Percentiles rank a stretch among this genome's conserved stretches.
Evolutionary conservation across 2,329 filamentous ascomycete genomes (phyloP).

Genomic region (Botrytis elliptica): DNA sequence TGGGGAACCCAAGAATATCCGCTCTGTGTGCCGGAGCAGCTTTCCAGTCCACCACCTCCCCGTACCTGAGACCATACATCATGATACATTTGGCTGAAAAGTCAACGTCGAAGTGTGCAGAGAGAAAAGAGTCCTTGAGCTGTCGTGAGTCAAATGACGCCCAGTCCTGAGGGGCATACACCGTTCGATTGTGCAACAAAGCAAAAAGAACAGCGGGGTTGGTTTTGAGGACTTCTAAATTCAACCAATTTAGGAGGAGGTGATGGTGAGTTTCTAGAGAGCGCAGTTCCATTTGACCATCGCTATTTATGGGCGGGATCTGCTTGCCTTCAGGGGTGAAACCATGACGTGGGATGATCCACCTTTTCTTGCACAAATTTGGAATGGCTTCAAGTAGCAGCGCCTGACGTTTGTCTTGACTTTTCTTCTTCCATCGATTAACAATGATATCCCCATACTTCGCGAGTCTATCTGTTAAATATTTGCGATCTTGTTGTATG

Average conservation of each 20-base stretch:
- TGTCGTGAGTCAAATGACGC: neutral
- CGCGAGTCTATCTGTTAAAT: neutral
- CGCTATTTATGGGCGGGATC: neutral
- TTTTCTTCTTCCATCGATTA: conserved; percentile 16
- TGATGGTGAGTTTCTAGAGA: neutral
- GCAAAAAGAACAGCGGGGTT: neutral
- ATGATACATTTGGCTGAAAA: conserved; percentile 9
- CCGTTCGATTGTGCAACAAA: neutral
- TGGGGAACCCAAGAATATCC: conserved; percentile 25
- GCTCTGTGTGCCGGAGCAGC: neutral
- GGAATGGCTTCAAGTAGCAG: neutral
- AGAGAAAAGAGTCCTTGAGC: neutral
- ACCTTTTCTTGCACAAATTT: neutral
- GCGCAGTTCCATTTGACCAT: neutral
- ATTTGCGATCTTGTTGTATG: neutral
- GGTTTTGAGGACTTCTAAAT: neutral
- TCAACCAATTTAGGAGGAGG: neutral
- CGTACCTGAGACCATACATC: conserved; percentile 20
- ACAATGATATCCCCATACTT: conserved; percentile 9
- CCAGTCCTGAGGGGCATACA: neutral
- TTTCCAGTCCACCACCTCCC: conserved; percentile 18
- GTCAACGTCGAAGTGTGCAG: neutral
- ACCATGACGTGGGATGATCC: neutral
- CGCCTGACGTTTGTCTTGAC: neutral
- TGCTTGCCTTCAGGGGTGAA: neutral